Evolutionary conservation across 2,329 filamentous ascomycete genomes (phyloP), one percentile per base, ranked within the genome.

Genomic region (Akanthomyces dipterigenus): DNA sequence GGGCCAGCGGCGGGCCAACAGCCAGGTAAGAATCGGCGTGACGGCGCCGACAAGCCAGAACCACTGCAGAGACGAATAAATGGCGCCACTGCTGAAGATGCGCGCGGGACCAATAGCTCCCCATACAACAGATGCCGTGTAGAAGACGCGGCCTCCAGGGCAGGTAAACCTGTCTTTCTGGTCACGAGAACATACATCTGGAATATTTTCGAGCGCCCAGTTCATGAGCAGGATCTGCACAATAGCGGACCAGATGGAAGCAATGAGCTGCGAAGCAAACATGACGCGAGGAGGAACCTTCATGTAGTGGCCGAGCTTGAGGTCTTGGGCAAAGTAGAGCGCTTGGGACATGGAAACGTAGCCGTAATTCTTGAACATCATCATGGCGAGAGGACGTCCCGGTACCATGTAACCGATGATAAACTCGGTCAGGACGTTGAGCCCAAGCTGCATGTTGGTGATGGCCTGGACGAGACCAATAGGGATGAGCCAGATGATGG

Each of bases 301-400:
- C 83, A 88, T 88, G 75, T 89, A 89, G 70, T 89, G 86, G 22
- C 83, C 86, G 2, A 88, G 78, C 70, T 88, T 88, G 67, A 88
- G 78, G 66, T 88, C 86, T 70, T 86, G 83, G 5, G 80, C 77
- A 70, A 88, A 88, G 70, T 82, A 85, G 55, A 88, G 76, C 0
- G 83, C 86, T 70, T 88, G 84, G 18, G 78, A 78, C 84, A 88
- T 88, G 73, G 80, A 84, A 61, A 89, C 82, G 70, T 88, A 89
- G 55, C 86, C 85, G 67, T 88, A 90, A 64, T 86, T 88, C 73
- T 90, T 90, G 77, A 90, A 90, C 75, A 90, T 81, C 87, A 91
- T 91, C 81, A 90, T 87, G 53, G 87, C 87, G 63, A 90, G 78
- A 1, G 88, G 88, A 3, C 81, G 80, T 28, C 88, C 88, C 0